These are phyloP conservation scores for Pestalotiopsis sp. DNA, from an alignment of 2,329 filamentous ascomycete genomes.

Conservation along the genomic window DNA sequence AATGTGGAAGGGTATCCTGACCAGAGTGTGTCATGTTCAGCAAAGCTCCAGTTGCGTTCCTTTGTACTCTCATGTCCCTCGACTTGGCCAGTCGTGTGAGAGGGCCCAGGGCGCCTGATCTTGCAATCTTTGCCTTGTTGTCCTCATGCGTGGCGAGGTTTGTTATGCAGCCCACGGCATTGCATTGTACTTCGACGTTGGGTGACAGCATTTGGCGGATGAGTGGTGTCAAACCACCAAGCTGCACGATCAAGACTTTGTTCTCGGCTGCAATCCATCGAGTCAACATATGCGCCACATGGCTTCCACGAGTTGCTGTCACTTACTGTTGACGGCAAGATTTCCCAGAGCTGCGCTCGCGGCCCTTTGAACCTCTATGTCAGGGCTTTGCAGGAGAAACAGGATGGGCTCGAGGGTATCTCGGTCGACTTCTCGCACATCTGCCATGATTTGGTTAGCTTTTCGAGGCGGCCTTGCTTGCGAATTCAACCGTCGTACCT, in stretches of 20 bases:
- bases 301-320: not conserved
- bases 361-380: constrained; percentile 95
- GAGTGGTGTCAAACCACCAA: constrained; percentile 85
- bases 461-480: not conserved
- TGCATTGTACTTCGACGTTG: constrained; percentile 98
- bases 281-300: constrained; percentile 9
- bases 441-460: constrained; percentile 46
- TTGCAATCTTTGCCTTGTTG: constrained; percentile 97
- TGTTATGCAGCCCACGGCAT: constrained; percentile 97
- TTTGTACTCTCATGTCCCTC: constrained; percentile 96
- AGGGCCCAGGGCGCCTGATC: constrained; percentile 88
- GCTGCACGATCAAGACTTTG: constrained; percentile 92
- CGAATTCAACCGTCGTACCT: constrained; percentile 59
- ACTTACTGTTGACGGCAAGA: constrained; percentile 91
- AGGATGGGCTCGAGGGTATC: constrained; percentile 96
- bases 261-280: constrained; percentile 75
- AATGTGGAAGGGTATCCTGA: constrained; percentile 44
- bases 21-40: constrained; percentile 99
- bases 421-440: constrained; percentile 93
- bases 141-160: constrained; percentile 98
- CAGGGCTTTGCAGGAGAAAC: constrained; percentile 88
- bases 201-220: constrained; percentile 98
- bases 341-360: constrained; percentile 96
- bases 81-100: constrained; percentile 92
- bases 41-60: constrained; percentile 93